Base-by-base conservation (phyloP, 208 protist genomes). In the Acanthamoeba triangularis region DNA sequence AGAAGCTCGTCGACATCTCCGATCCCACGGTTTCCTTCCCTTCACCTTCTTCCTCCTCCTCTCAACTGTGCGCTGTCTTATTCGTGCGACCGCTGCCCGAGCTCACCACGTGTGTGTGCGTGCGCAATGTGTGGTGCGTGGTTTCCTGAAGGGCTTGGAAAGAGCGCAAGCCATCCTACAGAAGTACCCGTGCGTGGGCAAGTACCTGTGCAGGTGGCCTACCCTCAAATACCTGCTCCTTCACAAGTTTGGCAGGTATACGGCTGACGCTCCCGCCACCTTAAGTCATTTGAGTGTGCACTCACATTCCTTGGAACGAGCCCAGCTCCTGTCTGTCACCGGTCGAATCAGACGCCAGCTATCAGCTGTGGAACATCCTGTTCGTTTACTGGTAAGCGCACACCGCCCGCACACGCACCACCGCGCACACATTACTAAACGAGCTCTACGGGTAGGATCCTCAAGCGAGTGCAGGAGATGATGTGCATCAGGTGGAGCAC, bases 401-500 rank as follows among this genome's bases (percentile, higher is more conserved):
- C 23, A n/a, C n/a, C n/a, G 23, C 59, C n/a, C 59, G 41, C 41
- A 47, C 41, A 41, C 37, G 37, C 37, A 41, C 37, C 37, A 41
- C 37, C 37, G 3, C 61, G 28, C 61, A 41, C 37, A 3, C 37
- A 41, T 4, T 47, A 47, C 41, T 47, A 47, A 47, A 47, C 41
- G 8, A 18, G 1, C 14, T 23, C 5, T 14, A 23, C 0, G 13
- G 0, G 52, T 28, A 90, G 82, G 56, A 67, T 59, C 25, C 47
- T 90, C 23, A 67, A 65, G 82, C 56, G 52, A 13, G 7, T 90
- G 13, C 49, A 90, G 33, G 82, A 90, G 56, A 59, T 69, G 52
- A 13, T 90, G 30, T 65, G n/a, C 49, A 47, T 90, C 82, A 90
- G 25, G 52, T 90, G 82, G 82, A 69, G 23, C 37, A 41, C 49